These are phyloP conservation scores for Podosphaera xanthii DNA, from an alignment of 2,329 filamentous ascomycete species.

Conservation along the genomic window DNA sequence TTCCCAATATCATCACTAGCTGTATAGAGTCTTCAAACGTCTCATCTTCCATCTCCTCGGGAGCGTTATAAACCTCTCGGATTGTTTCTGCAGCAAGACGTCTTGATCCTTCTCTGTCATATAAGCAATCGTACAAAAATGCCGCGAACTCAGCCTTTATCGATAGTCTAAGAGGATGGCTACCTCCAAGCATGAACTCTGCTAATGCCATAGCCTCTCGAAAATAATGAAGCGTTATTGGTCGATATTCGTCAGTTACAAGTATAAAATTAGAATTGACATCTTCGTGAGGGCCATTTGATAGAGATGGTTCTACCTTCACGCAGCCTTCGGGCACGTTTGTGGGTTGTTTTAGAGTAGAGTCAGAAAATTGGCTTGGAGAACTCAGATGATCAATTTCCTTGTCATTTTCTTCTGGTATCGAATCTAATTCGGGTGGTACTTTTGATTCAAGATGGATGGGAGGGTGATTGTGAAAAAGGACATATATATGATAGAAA, in stretches of 20 bases:
- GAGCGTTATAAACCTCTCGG: conserved; percentile 71
- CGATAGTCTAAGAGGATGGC: conserved; percentile 70
- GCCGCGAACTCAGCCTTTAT: conserved; percentile 83
- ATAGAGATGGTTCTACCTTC: conserved; percentile 20
- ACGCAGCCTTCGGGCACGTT: conserved; percentile 20
- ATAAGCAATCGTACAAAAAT: conserved; percentile 80
- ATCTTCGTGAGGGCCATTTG: conserved; percentile 18
- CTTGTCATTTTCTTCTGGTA: neutral
- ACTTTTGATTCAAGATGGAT: conserved; percentile 22
- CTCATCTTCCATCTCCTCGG: conserved; percentile 83
- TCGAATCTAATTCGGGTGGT: conserved; percentile 9
- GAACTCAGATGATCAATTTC: neutral
- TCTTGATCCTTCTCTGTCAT: conserved; percentile 56
- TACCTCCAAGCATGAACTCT: conserved; percentile 57
- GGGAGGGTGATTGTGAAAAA: conserved; percentile 79
- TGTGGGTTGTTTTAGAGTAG: conserved; percentile 15
- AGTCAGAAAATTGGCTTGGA: conserved; percentile 8
- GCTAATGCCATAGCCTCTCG: conserved; percentile 53
- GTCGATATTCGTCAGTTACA: conserved; percentile 58
- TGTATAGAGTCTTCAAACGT: conserved; percentile 85
- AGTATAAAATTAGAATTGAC: conserved; percentile 52
- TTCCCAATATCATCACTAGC: conserved; percentile 63
- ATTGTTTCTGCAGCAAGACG: conserved; percentile 64
- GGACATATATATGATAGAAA: conserved; percentile 88
- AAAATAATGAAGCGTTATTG: conserved; percentile 63